Conservation (phyloP, 2,329 filamentous ascomycete genomes). For the Ceratocystis destructans region DNA sequence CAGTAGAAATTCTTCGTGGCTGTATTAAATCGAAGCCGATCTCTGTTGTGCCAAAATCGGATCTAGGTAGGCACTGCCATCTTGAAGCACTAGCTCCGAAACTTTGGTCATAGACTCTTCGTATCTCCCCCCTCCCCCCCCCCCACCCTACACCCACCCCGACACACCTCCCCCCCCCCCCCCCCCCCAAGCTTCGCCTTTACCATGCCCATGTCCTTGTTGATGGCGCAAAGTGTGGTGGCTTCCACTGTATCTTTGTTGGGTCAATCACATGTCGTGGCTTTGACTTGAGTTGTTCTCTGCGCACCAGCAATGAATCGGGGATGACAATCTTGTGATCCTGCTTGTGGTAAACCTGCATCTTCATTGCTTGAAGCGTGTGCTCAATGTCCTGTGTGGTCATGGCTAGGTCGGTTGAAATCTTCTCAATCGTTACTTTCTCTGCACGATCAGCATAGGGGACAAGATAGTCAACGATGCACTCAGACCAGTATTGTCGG, state of each 20-base stretch:
- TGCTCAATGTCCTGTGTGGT: constrained; percentile 95
- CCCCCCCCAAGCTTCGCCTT: constrained; percentile 1
- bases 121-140: neutral
- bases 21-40: too few species aligned
- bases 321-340: constrained; percentile 94
- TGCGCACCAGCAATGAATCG: constrained; percentile 63
- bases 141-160: too few species aligned
- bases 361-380: constrained; percentile 82
- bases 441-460: constrained; percentile 54
- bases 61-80: too few species aligned
- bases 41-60: too few species aligned
- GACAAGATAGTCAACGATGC: constrained; percentile 75
- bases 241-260: constrained; percentile 78
- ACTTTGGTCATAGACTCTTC: neutral
- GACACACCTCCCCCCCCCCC: constrained; percentile 39
- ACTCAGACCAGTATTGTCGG: constrained; percentile 94
- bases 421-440: constrained; percentile 70
- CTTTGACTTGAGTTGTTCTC: constrained; percentile 69
- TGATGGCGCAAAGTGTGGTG: constrained; percentile 82
- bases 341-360: constrained; percentile 91
- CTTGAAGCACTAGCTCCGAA: too few species aligned
- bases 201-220: constrained; percentile 94
- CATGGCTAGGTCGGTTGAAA: constrained; percentile 73
- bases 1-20: too few species aligned
- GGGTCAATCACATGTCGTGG: constrained; percentile 65